A percentile compares a stretch with the other conserved stretches of the same genome.
phyloP scores from a whole-genome alignment of 169 alveolate genomes.

The Fabrea salina region DNA sequence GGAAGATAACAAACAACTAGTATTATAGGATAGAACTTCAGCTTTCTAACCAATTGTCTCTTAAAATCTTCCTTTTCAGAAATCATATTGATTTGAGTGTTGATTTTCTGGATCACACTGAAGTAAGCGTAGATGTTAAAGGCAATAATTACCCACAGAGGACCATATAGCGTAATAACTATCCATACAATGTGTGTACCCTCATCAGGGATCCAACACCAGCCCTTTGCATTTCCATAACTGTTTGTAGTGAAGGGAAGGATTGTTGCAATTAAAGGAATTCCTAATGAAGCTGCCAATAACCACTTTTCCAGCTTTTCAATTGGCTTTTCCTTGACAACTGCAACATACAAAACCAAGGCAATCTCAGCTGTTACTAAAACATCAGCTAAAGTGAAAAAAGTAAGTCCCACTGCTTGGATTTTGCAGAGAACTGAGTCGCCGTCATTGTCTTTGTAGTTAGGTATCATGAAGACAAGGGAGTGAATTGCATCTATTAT shows the following conservation, averaged over 20 bases:
- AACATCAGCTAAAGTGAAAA: not conserved
- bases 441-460: not conserved
- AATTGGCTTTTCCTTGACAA: not conserved
- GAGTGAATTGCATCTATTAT: not conserved
- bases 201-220: slow-evolving; percentile 6
- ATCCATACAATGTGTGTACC: not conserved
- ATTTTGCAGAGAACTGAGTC: not conserved
- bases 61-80: not conserved
- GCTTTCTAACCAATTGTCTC: not conserved
- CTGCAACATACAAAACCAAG: not conserved
- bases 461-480: not conserved
- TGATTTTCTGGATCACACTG: not conserved
- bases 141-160: not conserved
- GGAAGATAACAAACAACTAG: not conserved
- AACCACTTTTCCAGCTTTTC: not conserved
- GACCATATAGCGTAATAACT: not conserved
- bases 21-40: slow-evolving; percentile 17
- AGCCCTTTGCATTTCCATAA: not conserved
- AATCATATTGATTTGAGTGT: not conserved
- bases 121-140: not conserved
- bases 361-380: slow-evolving; percentile 4
- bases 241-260: not conserved
- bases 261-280: not conserved
- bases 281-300: not conserved
- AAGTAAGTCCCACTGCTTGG: not conserved